Conservation (phyloP, 345 rosid genomes). For the Aquilaria yunnanensis region DNA sequence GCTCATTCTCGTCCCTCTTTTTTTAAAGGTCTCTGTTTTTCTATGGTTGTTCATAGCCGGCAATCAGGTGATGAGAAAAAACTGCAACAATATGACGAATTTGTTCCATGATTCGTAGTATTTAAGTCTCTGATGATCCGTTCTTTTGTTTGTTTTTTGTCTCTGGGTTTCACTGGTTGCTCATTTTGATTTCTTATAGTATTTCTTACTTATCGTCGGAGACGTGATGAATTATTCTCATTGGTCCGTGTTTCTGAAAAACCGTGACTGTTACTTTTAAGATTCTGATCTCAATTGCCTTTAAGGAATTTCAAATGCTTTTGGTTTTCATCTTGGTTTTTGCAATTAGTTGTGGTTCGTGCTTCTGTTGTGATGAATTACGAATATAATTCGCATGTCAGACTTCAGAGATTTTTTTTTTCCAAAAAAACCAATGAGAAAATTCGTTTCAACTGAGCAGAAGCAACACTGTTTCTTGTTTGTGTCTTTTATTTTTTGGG, state of each 20-base stretch:
- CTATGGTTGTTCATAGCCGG: no score
- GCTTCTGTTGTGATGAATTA: constrained; percentile 25
- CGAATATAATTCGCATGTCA: constrained; percentile 28
- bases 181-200: neutral
- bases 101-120: constrained; percentile 26
- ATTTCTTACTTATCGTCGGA: neutral
- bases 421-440: constrained; percentile 19
- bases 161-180: neutral
- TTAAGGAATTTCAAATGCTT: neutral
- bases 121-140: constrained; percentile 33
- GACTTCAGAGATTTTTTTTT: constrained; percentile 26
- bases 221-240: neutral
- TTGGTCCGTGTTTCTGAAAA: constrained; percentile 42
- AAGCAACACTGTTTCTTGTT: neutral
- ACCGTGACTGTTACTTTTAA: constrained; percentile 19
- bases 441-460: constrained; percentile 1
- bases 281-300: neutral
- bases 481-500: neutral
- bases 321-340: neutral
- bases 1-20: no score
- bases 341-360: neutral
- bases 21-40: no score
- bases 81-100: constrained; percentile 42
- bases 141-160: neutral
- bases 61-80: constrained; percentile 29